Evolutionary conservation across 1,284 basidiomycete genomes (phyloP).

Genomic region (Filobasidium uniguttulatum): DNA sequence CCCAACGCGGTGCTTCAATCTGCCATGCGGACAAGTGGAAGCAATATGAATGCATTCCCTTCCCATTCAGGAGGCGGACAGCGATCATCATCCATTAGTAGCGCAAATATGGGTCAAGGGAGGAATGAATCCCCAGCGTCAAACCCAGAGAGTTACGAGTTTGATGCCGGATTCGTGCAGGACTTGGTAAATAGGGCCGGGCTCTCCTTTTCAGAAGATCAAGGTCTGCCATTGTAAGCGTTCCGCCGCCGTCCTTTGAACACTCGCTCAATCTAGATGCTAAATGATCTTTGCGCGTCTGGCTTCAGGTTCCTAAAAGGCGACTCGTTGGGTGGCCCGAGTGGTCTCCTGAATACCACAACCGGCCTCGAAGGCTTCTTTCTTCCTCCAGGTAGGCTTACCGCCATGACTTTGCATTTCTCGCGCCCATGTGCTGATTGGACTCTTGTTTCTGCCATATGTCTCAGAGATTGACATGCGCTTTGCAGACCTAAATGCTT

Average conservation of each 20-base stretch:
- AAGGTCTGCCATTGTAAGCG: slow-evolving; percentile 31
- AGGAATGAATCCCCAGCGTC: slow-evolving; percentile 33
- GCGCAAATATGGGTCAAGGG: slow-evolving; percentile 17
- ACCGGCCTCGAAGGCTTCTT: slow-evolving; percentile 37
- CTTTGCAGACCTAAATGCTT: slow-evolving; percentile 9
- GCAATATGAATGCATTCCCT: background rate
- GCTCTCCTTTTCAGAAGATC: slow-evolving; percentile 27
- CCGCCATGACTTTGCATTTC: background rate
- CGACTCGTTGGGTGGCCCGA: slow-evolving; percentile 29
- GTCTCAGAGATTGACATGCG: slow-evolving; percentile 10
- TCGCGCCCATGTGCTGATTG: background rate
- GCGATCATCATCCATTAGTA: slow-evolving; percentile 20
- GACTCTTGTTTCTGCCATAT: background rate
- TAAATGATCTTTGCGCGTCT: background rate
- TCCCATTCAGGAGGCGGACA: no score
- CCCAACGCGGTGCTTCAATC: no score
- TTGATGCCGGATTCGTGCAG: slow-evolving; percentile 34
- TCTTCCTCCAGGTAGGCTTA: slow-evolving; percentile 24
- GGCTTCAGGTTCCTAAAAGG: slow-evolving; percentile 32
- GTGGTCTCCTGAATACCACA: slow-evolving; percentile 21
- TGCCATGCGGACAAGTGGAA: background rate
- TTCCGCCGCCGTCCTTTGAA: background rate
- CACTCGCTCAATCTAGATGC: background rate
- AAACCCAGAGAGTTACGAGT: slow-evolving; percentile 30
- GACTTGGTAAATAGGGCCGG: slow-evolving; percentile 34